phyloP scores from a whole-genome alignment of 2,329 filamentous ascomycete genomes.

The Arthrobotrys entomopaga region DNA sequence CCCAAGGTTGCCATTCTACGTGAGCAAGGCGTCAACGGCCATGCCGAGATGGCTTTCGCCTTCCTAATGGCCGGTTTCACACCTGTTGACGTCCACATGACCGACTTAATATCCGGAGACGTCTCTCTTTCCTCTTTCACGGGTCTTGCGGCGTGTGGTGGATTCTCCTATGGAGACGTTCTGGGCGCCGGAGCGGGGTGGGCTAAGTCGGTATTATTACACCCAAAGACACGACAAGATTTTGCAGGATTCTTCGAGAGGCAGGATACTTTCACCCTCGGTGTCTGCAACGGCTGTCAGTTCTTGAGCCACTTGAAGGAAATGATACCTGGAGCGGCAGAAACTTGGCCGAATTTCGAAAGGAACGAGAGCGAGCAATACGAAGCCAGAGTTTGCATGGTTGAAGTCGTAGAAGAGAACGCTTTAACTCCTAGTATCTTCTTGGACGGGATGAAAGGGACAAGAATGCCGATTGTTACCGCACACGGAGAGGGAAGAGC shows the following conservation, averaged over 20 bases:
- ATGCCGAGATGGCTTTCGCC: constrained; percentile 97
- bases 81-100: constrained; percentile 95
- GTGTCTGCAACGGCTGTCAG: constrained; percentile 97
- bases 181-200: constrained; percentile 95
- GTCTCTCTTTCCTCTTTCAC: constrained; percentile 83
- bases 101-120: constrained; percentile 81
- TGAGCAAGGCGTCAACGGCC: constrained; percentile 94
- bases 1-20: constrained; percentile 89
- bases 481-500: constrained; percentile 93
- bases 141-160: constrained; percentile 92
- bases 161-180: constrained; percentile 93
- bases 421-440: constrained; percentile 75
- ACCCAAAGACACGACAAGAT: constrained; percentile 77
- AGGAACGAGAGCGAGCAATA: constrained; percentile 88
- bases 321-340: constrained; percentile 81
- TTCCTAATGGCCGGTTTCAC: constrained; percentile 92
- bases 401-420: constrained; percentile 75
- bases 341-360: constrained; percentile 85
- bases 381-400: constrained; percentile 88
- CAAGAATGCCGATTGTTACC: constrained; percentile 82
- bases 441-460: constrained; percentile 86
- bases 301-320: constrained; percentile 86
- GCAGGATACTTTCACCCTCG: constrained; percentile 88
- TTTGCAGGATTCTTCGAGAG: constrained; percentile 80
- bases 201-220: constrained; percentile 91